phyloP scores from a whole-genome alignment of 768 basidiomycete species.

The Polyporus arcularius region DNA sequence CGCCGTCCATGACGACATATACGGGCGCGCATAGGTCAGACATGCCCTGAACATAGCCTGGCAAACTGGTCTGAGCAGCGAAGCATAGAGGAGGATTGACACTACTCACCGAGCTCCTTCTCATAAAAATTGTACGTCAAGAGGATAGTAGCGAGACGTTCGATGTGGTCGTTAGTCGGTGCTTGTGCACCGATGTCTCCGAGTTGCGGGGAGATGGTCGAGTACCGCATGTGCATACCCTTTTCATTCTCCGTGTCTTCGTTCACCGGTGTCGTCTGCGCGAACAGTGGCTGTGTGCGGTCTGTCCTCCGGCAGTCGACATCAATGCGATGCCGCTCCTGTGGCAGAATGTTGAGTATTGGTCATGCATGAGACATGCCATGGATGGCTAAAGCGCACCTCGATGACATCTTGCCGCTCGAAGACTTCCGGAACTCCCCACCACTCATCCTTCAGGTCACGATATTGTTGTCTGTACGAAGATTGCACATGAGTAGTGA shows the following conservation, averaged over 20 bases:
- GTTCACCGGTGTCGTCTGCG: slow-evolving; percentile 36
- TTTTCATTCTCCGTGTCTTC: slow-evolving; percentile 62
- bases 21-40: slow-evolving; percentile 93
- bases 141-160: slow-evolving; percentile 81
- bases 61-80: slow-evolving; percentile 17
- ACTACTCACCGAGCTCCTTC: slow-evolving; percentile 74
- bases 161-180: slow-evolving; percentile 88
- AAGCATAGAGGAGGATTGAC: not conserved
- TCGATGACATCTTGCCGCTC: slow-evolving; percentile 80
- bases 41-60: slow-evolving; percentile 99
- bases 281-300: slow-evolving; percentile 88
- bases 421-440: slow-evolving; percentile 77
- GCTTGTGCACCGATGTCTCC: slow-evolving; percentile 84
- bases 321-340: slow-evolving; percentile 92
- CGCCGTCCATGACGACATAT: slow-evolving; percentile 87
- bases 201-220: slow-evolving; percentile 74
- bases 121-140: slow-evolving; percentile 92
- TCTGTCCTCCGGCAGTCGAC: slow-evolving; percentile 98
- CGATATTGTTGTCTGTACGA: slow-evolving; percentile 64
- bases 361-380: not conserved
- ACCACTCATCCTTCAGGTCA: slow-evolving; percentile 78
- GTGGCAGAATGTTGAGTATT: not conserved
- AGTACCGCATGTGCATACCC: slow-evolving; percentile 53
- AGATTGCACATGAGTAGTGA: not conserved
- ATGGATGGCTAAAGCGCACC: slow-evolving; percentile 42